phyloP scores from a whole-genome alignment of 2,329 filamentous ascomycete species.

The Rhinocladiella mackenziei region DNA sequence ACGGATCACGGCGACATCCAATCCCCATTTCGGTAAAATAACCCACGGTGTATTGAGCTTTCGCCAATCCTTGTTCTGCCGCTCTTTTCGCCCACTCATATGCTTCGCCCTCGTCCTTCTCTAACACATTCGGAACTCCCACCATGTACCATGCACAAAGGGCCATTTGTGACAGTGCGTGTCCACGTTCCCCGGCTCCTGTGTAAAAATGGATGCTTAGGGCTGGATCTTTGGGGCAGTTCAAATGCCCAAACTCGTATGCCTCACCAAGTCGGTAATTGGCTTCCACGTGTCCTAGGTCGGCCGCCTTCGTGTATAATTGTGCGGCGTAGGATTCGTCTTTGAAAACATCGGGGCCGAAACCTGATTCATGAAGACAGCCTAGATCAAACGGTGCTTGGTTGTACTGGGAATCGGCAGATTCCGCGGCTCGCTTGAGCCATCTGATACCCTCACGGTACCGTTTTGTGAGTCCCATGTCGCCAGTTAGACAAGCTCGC shows the following conservation, averaged over 20 bases:
- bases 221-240: constrained; percentile 84
- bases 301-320: constrained; percentile 88
- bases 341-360: constrained; percentile 87
- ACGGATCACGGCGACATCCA: constrained; percentile 85
- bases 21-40: constrained; percentile 99
- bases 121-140: constrained; percentile 82
- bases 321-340: constrained; percentile 89
- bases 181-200: constrained; percentile 76
- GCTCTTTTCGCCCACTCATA: constrained; percentile 92
- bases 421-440: constrained; percentile 88
- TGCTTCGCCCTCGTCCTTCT: constrained; percentile 92
- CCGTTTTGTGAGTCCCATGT: constrained; percentile 76
- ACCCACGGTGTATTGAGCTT: constrained; percentile 89
- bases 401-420: constrained; percentile 88
- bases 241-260: constrained; percentile 86
- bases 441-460: constrained; percentile 93
- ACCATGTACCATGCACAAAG: constrained; percentile 98
- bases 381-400: constrained; percentile 87
- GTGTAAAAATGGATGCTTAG: constrained; percentile 98
- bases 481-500: constrained; percentile 81
- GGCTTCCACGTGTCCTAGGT: constrained; percentile 82
- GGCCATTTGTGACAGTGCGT: constrained; percentile 92
- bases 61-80: constrained; percentile 70
- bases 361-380: constrained; percentile 84
- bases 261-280: constrained; percentile 89